Evolutionary conservation across 2,329 filamentous ascomycete genomes (phyloP), one percentile per base, ranked within the genome.

Genomic region (Aschersonia sp.): DNA sequence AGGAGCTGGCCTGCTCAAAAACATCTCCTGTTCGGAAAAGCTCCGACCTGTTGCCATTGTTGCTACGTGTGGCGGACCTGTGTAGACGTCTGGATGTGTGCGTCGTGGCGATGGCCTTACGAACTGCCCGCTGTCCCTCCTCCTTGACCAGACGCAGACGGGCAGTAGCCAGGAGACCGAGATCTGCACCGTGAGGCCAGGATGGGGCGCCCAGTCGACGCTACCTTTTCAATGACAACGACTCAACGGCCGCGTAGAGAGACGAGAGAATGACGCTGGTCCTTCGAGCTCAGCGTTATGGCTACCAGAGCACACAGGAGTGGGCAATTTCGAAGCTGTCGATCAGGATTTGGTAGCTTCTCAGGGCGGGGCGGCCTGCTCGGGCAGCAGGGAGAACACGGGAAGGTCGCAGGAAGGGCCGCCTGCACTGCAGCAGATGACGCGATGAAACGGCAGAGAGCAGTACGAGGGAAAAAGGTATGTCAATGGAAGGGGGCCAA

Each of bases 11-110:
- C 71, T 74, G 61, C 65, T 77, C 65, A 94, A 76, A 69, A 94
- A 91, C 70, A 94, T 83, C 73, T 91, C 87, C 65, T 89, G 83
- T 31, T 88, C 84, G 30, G 83, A 78, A 55, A 82, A 72, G 57
- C 83, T 82, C 60, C 82, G 79, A 55, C 67, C 69, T 52, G 72
- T 68, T 55, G 73, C 69, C 65, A 74, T 76, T 58, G 65, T 66
- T 58, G 9, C n/a, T 20, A 20, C 20, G 20, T 20, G 20, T 28
- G 28, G 40, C 40, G n/a, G 41, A 50, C 45, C 46, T 49, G 31
- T 48, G 48, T 44, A 44, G 44, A 20, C 20, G 20, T 20, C 20
- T 20, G 20, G 20, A 20, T 38, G 35, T 38, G 7, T 38, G 35
- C 7, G 35, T 7, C 6, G 40, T 29, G 9, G 40, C n/a, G 40